Evolutionary conservation across 441 rosid genomes (phyloP), one percentile per base, ranked within the genome.

Genomic region (Gossypium aridum): DNA sequence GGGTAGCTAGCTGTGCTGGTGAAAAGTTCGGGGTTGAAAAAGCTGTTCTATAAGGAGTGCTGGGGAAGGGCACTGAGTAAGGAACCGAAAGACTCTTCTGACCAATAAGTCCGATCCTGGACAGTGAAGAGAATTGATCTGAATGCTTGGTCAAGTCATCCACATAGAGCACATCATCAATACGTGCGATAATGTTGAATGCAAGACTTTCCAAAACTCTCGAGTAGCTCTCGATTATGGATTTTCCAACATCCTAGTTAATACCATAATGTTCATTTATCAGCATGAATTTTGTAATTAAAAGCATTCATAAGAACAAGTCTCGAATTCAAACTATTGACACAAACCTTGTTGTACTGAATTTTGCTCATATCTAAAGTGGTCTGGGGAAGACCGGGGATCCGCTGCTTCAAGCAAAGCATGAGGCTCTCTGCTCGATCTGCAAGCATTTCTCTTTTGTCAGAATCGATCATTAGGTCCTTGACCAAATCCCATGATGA

Each of bases 281-380:
- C 12, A 63, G 74, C 17, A 64, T 19, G 23, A 23, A 14, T 47
- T 57, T 54, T 34, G 12, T 55, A 71, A 56, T 28, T 25, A 62
- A 70, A 80, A 7, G 31, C 34, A 22, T 43, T 55, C 19, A 10
- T n/a, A 28, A 25, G 2, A 74, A 61, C 47, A 64, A 49, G 51
- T 31, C 62, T 17, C 14, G 3, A 66, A 59, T 6, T 26, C 9
- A 10, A 51, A 37, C 8, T 26, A 64, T 70, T 75, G 74, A 19
- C 49, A 7, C 20, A 43, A 75, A 92, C 99, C 98, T 87, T 96
- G 88, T 92, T 94, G 86, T 73, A 90, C 81, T 94, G 99, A 85
- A 97, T 94, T 87, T 97, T 97, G 91, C 92, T 92, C 95, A 91
- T 92, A 86, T 97, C 99, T 76, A 94, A 81, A 71, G 97, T 81